Base-by-base conservation (phyloP, 1,139 yeast genomes). In the Hanseniaspora uvarum region DNA sequence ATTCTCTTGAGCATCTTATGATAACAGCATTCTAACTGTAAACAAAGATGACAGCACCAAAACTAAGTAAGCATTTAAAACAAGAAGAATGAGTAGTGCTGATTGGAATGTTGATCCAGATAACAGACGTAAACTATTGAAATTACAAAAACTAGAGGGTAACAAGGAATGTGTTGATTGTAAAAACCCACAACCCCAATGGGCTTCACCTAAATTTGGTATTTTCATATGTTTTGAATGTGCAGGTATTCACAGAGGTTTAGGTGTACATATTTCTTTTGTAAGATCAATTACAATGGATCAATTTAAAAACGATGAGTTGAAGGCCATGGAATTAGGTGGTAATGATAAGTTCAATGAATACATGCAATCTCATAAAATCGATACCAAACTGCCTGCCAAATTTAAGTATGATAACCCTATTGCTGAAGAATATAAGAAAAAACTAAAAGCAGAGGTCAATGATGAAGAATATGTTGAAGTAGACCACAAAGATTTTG, bases 191-290 rank as follows among this genome's bases (percentile, higher is more conserved):
- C 89, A 89, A 67, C 98, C 99, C 8, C 96, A 94, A 64, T 92
- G 99, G 99, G 96, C 98, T 4, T 86, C 96, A 11, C 96, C 97
- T 47, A 92, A 94, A 66, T 89, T 88, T 70, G 99, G 98, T 55
- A 83, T 89, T 58, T 88, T 88, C 68, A 88, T 92, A 65, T 94
- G 99, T 71, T 78, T 92, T 58, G 98, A 92, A 69, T 92, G 98
- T 75, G 96, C 97, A 40, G 96, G 98, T 53, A 76, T 86, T 58
- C 99, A 92, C 68, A 77, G 99, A 68, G 95, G 96, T 33, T 74
- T 92, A 55, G 99, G 99, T 39, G 98, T 92, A 49, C 98, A 94
- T 69, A 81, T 92, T 57, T 88, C 97, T 46, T 94, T 94, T 71
- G 98, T 92, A 52, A 78, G 98, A 65, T 86, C 95, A 31, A 88